phyloP scores from a whole-genome alignment of 2,329 filamentous ascomycete genomes.

The Botrytis galanthina region DNA sequence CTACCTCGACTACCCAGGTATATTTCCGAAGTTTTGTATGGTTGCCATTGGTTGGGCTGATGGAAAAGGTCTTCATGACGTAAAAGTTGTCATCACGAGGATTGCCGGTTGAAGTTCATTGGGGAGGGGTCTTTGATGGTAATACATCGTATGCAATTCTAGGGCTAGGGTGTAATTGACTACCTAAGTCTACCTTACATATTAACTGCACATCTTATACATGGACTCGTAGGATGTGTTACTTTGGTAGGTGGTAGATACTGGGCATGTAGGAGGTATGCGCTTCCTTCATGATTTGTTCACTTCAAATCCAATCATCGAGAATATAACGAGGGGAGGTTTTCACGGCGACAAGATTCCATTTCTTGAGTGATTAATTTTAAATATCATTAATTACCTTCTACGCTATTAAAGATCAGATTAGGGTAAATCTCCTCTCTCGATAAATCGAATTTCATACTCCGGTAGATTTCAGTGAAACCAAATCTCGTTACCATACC shows the following conservation, averaged over 20 bases:
- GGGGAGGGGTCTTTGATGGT: not conserved
- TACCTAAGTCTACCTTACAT: not conserved
- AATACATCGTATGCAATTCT: not conserved
- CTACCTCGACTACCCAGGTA: not conserved
- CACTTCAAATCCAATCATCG: not conserved
- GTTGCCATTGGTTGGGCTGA: not conserved
- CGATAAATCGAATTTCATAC: not conserved
- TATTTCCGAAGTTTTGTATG: not conserved
- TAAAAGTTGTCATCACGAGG: constrained; percentile 10
- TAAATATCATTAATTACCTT: not conserved
- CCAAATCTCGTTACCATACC: not conserved
- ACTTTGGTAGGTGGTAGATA: not conserved
- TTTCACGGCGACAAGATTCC: not conserved
- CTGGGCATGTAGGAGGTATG: not conserved
- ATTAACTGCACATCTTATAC: not conserved
- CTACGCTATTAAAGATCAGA: not conserved
- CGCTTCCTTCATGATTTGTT: not conserved
- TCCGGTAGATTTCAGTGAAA: not conserved
- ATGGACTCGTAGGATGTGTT: not conserved
- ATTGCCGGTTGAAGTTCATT: not conserved
- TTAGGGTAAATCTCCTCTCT: not conserved
- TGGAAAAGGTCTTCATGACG: not conserved
- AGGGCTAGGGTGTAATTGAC: not conserved
- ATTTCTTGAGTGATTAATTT: not conserved
- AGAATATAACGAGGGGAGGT: not conserved